Base-by-base conservation (phyloP, 495 filamentous ascomycete species). In the Penicillium maclennaniae region DNA sequence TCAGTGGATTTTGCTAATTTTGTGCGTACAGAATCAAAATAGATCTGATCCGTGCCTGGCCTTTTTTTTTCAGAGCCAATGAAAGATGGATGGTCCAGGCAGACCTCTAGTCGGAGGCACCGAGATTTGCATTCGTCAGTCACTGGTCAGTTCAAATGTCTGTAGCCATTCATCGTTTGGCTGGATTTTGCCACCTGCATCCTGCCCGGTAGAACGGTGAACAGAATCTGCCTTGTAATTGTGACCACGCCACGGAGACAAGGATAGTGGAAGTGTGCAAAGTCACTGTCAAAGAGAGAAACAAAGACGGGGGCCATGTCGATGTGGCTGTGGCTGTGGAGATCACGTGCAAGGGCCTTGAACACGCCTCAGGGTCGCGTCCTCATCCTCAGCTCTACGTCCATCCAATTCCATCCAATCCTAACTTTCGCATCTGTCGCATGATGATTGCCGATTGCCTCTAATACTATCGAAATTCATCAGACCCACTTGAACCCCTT, bases 381-480 rank as follows among this genome's bases (percentile, higher is more conserved):
- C 39, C 23, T 20, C 43, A 43, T 40, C 38, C 38, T 21, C 37
- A 45, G 46, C 50, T 26, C 43, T 7, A 19, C 54, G 43, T 51
- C 42, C 52, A 38, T 43, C 56, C 37, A 48, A 41, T 45, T 36
- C 25, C 42, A 54, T 37, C 38, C 17, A 43, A 17, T 45, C 21
- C 36, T 36, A 17, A 46, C 47, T 43, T 28, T 38, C 49, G 5
- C 14, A 42, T 43, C 27, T 21, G 36, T 51, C 56, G 47, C 51
- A 45, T 39, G 37, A 54, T 54, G 56, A 51, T 20, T 17, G 43
- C 38, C 17, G 37, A 28, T 21, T 23, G 23, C 8, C 10, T 55
- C 17, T 53, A 41, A 59, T 10, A 34, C 14, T 34, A 42, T 37
- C 19, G 23, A 26, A 31, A 20, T 7, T 19, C 48, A 4, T 37